phyloP scores from a whole-genome alignment of 2,329 filamentous ascomycete species.

The Calonectria hawksworthii region DNA sequence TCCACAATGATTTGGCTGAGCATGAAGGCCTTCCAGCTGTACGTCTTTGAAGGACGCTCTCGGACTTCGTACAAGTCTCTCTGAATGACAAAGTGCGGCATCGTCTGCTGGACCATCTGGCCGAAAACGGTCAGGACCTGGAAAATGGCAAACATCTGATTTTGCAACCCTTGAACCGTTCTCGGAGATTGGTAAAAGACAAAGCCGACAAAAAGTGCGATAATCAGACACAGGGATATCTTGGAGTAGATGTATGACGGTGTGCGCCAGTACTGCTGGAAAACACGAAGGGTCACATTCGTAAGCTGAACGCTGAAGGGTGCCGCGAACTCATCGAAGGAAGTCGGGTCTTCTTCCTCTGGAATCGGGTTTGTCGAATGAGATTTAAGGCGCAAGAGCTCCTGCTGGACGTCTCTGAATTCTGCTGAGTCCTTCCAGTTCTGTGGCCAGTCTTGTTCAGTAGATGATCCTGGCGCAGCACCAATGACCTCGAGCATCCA shows the following conservation, averaged over 20 bases:
- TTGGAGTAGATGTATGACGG: conserved; percentile 76
- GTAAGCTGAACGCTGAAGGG: conserved; percentile 48
- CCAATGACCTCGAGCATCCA: conserved; percentile 70
- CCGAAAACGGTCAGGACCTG: conserved; percentile 78
- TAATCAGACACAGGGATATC: conserved; percentile 43
- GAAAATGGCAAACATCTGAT: conserved; percentile 78
- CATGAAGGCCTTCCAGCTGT: conserved; percentile 77
- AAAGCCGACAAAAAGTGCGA: conserved; percentile 66
- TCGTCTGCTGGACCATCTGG: conserved; percentile 74
- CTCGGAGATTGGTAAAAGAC: conserved; percentile 72
- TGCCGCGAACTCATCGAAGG: conserved; percentile 51
- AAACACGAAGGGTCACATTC: conserved; percentile 53
- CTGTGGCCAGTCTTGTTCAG: conserved; percentile 54
- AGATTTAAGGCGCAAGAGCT: conserved; percentile 47
- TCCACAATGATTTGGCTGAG: conserved; percentile 77
- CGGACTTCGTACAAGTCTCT: conserved; percentile 77
- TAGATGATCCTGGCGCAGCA: conserved; percentile 63
- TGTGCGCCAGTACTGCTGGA: conserved; percentile 52
- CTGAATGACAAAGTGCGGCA: conserved; percentile 80
- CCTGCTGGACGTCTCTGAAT: conserved; percentile 47
- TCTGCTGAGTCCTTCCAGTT: conserved; percentile 54
- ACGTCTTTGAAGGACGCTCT: conserved; percentile 76
- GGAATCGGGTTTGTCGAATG: conserved; percentile 5
- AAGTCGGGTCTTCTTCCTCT: conserved; percentile 22
- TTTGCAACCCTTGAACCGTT: conserved; percentile 76